Evolutionary conservation across 164 flowering plant species (phyloP).

Genomic region (Dillenia turbinata): DNA sequence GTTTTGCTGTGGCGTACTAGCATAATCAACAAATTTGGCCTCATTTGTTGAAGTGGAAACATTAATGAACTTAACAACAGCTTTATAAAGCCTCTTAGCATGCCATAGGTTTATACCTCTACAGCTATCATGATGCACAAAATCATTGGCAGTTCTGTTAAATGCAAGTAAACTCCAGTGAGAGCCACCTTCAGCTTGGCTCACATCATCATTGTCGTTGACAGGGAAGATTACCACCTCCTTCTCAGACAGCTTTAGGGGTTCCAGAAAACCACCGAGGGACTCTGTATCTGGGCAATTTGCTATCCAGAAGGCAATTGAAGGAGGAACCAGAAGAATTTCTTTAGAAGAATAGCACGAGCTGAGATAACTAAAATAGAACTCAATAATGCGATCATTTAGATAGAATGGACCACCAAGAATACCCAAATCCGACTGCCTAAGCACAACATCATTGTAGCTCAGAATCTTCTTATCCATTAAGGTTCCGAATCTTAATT

Average conservation of each 20-base stretch:
- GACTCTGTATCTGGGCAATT: conserved; percentile 47
- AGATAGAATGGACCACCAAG: conserved; percentile 62
- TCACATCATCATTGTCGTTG: conserved; percentile 64
- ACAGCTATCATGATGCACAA: conserved; percentile 73
- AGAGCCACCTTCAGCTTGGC: conserved; percentile 62
- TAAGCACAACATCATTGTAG: conserved; percentile 78
- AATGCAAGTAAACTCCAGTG: conserved; percentile 92
- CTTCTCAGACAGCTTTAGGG: conserved; percentile 52
- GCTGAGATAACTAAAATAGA: conserved; percentile 67
- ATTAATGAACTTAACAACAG: conserved; percentile 33
- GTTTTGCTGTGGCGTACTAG: conserved; percentile 46
- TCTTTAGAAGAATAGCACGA: conserved; percentile 40
- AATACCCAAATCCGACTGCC: conserved; percentile 71
- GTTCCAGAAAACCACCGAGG: conserved; percentile 53
- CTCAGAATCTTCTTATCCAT: conserved; percentile 70
- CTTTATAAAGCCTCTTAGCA: conserved; percentile 42
- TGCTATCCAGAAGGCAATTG: conserved; percentile 67
- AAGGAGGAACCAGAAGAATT: conserved; percentile 66
- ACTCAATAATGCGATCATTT: conserved; percentile 88
- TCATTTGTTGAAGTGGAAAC: conserved; percentile 13
- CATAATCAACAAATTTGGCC: conserved; percentile 27
- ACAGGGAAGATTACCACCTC: conserved; percentile 60
- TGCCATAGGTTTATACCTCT: conserved; percentile 30
- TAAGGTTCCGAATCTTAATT: conserved; percentile 1
- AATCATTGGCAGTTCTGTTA: conserved; percentile 36